Evolutionary conservation across 1,139 yeast genomes (phyloP).

Genomic region (Yamadazyma blattariae): DNA sequence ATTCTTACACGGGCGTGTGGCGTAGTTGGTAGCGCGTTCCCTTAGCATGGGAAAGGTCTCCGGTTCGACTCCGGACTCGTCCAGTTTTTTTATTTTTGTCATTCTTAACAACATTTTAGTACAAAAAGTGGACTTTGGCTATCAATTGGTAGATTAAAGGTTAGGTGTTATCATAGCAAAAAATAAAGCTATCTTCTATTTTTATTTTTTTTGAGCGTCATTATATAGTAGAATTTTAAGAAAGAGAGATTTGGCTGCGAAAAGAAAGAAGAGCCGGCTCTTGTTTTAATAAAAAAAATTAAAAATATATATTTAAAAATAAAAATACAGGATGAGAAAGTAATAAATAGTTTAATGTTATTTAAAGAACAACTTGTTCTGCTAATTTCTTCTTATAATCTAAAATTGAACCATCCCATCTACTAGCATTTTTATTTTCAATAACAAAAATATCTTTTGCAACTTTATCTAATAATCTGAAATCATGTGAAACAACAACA

Average conservation of each 20-base stretch:
- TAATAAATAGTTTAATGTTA: conserved; percentile 38
- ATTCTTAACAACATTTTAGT: not conserved
- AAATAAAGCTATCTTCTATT: too few species aligned
- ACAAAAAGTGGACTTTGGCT: not conserved
- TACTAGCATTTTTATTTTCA: conserved; percentile 90
- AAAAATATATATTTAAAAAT: conserved; percentile 1
- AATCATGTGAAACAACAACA: conserved; percentile 97
- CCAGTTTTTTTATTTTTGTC: conserved; percentile 36
- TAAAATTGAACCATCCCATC: conserved; percentile 92
- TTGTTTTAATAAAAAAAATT: conserved; percentile 28
- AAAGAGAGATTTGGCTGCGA: too few species aligned
- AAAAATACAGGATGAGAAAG: conserved; percentile 3
- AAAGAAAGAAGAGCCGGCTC: too few species aligned
- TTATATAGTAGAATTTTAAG: too few species aligned
- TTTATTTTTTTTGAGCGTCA: too few species aligned
- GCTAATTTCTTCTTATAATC: conserved; percentile 94
- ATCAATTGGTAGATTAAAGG: not conserved
- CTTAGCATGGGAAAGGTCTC: conserved; percentile 90
- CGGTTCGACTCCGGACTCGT: conserved; percentile 91
- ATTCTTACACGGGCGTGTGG: conserved; percentile 77
- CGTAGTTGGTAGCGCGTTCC: conserved; percentile 93
- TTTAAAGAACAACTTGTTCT: conserved; percentile 71
- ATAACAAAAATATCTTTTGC: conserved; percentile 97
- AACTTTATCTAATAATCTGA: conserved; percentile 94
- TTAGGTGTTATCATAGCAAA: too few species aligned